Evolutionary conservation across 306 rosid species (phyloP).

Genomic region (Luffa aegyptiaca): DNA sequence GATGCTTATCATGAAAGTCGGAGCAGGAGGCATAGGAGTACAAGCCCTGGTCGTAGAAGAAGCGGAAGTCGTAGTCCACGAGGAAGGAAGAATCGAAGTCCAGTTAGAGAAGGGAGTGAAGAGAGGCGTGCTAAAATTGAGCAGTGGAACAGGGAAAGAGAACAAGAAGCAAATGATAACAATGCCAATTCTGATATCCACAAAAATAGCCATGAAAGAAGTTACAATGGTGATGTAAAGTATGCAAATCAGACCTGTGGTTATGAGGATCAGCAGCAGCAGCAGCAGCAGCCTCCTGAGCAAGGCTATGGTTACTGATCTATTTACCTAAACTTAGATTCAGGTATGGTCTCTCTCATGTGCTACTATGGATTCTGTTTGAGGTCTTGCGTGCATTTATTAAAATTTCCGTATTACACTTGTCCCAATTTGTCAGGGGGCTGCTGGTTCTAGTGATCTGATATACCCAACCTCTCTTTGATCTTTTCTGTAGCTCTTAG

Average conservation of each 20-base stretch:
- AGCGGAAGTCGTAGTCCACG: conserved; percentile 47
- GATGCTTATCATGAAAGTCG: conserved; percentile 45
- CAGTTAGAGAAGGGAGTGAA: conserved; percentile 68
- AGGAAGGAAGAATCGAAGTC: conserved; percentile 41
- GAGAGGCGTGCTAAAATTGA: conserved; percentile 84
- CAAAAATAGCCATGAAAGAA: not conserved
- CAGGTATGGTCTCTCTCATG: conserved; percentile 34
- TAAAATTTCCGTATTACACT: not conserved
- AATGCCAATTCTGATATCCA: conserved; percentile 19
- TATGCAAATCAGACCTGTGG: conserved; percentile 23
- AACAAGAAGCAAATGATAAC: conserved; percentile 23
- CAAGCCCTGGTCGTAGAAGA: conserved; percentile 42
- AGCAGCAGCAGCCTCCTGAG: conserved; percentile 15
- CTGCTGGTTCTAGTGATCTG: not conserved
- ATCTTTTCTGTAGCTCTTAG: not conserved
- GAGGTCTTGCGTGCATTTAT: not conserved
- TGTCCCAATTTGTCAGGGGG: not conserved
- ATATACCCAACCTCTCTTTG: not conserved
- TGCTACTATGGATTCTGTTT: not conserved
- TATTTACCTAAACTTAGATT: conserved; percentile 3
- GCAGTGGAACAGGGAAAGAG: conserved; percentile 83
- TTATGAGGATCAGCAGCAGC: conserved; percentile 23
- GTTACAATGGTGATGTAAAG: conserved; percentile 13
- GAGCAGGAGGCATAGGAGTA: conserved; percentile 48
- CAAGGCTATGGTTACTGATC: conserved; percentile 32